phyloP scores from a whole-genome alignment of 306 rosid species.

The Chamaecrista fasciculata region DNA sequence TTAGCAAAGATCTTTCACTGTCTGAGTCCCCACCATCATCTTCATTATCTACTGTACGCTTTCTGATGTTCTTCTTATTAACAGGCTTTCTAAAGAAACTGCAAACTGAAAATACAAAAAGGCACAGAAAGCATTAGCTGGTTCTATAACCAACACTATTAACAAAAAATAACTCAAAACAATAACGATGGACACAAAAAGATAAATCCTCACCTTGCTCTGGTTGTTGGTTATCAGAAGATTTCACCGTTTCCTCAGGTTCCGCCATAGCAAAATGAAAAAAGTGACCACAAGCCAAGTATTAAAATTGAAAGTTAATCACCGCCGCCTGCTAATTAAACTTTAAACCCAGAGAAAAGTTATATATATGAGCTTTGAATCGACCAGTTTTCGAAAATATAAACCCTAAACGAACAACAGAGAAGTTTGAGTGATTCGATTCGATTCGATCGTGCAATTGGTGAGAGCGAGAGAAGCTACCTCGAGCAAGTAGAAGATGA shows the following conservation, averaged over 20 bases:
- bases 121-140: not conserved
- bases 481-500: not conserved
- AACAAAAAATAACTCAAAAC: not conserved
- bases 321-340: not conserved
- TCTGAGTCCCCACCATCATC: slow-evolving; percentile 35
- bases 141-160: not conserved
- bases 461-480: not conserved
- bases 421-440: not conserved
- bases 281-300: not conserved
- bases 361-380: not conserved
- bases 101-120: slow-evolving; percentile 30
- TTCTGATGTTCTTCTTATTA: slow-evolving; percentile 40
- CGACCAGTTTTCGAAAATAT: not conserved
- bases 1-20: slow-evolving; percentile 38
- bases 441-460: not conserved
- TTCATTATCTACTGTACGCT: slow-evolving; percentile 29
- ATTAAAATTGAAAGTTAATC: not conserved
- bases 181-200: not conserved
- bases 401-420: not conserved
- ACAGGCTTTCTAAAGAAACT: slow-evolving; percentile 40
- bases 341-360: not conserved
- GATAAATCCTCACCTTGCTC: slow-evolving; percentile 25
- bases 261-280: slow-evolving; percentile 20
- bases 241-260: slow-evolving; percentile 22
- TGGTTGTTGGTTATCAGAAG: slow-evolving; percentile 20